Percentiles rank a stretch among this genome's conserved stretches.
These are phyloP conservation scores for Phytophthora quininea DNA, from an alignment of 352 stramenopile genomes.

Conservation along the genomic window DNA sequence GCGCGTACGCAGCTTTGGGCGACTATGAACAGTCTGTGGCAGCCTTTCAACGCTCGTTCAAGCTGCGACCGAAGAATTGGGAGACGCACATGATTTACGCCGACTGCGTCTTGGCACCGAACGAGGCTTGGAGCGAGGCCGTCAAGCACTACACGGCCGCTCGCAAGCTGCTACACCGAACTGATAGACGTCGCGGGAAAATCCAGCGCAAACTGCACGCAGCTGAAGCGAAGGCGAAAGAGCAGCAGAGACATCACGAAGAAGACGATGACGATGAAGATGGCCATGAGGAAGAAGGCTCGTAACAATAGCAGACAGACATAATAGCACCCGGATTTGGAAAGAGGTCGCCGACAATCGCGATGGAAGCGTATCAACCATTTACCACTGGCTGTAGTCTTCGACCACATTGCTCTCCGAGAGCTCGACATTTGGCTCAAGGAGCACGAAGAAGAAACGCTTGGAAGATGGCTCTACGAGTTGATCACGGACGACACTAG, in stretches of 20 bases:
- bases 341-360: neutral
- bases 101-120: slow-evolving; percentile 73
- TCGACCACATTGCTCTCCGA: neutral
- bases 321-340: too few relatives aligned
- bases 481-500: neutral
- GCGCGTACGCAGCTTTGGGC: slow-evolving; percentile 65
- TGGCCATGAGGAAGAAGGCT: slow-evolving; percentile 31
- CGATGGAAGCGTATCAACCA: neutral
- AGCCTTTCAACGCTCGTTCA: slow-evolving; percentile 85
- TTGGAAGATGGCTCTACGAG: neutral
- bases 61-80: slow-evolving; percentile 77
- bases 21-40: slow-evolving; percentile 79
- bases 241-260: slow-evolving; percentile 17
- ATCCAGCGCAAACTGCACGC: slow-evolving; percentile 69
- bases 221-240: slow-evolving; percentile 47
- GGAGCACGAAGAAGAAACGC: neutral
- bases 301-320: slow-evolving; percentile 32
- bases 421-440: neutral
- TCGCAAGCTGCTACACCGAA: slow-evolving; percentile 59
- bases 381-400: neutral
- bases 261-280: slow-evolving; percentile 30
- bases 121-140: slow-evolving; percentile 76
- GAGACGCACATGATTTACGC: slow-evolving; percentile 88
- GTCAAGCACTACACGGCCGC: slow-evolving; percentile 73
- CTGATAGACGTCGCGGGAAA: slow-evolving; percentile 49